These are phyloP conservation scores for Elongisporangium anandrum DNA, from an alignment of 352 stramenopile genomes.

Conservation along the genomic window DNA sequence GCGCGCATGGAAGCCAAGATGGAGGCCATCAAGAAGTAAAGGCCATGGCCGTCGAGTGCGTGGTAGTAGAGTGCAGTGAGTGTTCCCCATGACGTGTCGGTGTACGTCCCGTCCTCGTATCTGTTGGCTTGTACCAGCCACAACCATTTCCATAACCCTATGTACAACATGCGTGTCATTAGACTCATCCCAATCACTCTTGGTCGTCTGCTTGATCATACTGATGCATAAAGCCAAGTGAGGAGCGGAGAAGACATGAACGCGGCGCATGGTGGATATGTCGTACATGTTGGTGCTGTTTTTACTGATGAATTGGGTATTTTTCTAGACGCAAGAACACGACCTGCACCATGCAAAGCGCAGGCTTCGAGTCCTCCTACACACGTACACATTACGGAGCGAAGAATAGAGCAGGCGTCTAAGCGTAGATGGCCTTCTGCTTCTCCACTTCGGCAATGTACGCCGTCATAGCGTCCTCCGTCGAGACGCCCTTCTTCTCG, in stretches of 20 bases:
- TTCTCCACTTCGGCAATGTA: conserved; percentile 87
- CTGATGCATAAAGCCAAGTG: no score
- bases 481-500: conserved; percentile 78
- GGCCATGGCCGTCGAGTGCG: no score
- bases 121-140: neutral
- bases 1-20: conserved; percentile 79
- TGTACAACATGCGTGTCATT: neutral
- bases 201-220: no score
- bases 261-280: neutral
- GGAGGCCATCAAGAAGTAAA: conserved; percentile 21
- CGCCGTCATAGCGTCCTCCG: conserved; percentile 82
- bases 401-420: conserved; percentile 9
- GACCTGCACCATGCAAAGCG: conserved; percentile 1
- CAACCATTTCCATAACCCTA: neutral
- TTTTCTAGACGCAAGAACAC: neutral
- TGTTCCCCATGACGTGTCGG: neutral
- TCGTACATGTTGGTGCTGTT: neutral
- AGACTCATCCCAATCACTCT: neutral
- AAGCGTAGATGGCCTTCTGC: conserved; percentile 81
- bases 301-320: neutral
- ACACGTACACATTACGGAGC: neutral
- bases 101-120: neutral
- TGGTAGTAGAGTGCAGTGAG: neutral
- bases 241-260: no score
- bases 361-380: neutral